These are phyloP conservation scores for Globisporangium camurandrum DNA, from an alignment of 352 stramenopile species.

Conservation along the genomic window DNA sequence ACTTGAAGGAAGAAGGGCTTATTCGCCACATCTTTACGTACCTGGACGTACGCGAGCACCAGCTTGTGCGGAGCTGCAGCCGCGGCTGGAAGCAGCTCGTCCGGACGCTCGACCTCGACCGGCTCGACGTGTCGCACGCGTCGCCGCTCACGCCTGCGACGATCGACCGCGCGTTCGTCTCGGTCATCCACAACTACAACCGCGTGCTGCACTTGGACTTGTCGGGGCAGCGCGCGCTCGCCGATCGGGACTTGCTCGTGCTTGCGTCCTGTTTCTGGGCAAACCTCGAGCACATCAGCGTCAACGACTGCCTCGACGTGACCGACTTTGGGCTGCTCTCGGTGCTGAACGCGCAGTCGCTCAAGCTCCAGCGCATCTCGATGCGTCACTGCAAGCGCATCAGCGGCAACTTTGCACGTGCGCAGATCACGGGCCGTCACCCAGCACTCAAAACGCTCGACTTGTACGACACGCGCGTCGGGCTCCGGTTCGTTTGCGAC, in stretches of 20 bases:
- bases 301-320: slow-evolving; percentile 69
- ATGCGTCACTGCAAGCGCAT: slow-evolving; percentile 76
- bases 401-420: slow-evolving; percentile 37
- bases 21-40: slow-evolving; percentile 56
- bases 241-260: slow-evolving; percentile 68
- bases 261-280: slow-evolving; percentile 78
- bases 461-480: slow-evolving; percentile 61
- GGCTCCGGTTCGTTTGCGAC: slow-evolving; percentile 28
- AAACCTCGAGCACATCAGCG: slow-evolving; percentile 50
- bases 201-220: slow-evolving; percentile 54
- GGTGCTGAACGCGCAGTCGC: slow-evolving; percentile 77
- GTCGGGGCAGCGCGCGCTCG: slow-evolving; percentile 58
- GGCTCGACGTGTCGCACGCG: slow-evolving; percentile 45
- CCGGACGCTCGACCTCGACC: slow-evolving; percentile 56
- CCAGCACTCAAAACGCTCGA: slow-evolving; percentile 47
- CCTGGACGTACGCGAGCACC: slow-evolving; percentile 70
- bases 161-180: slow-evolving; percentile 49
- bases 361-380: slow-evolving; percentile 51
- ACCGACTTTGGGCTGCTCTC: slow-evolving; percentile 75
- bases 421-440: slow-evolving; percentile 44
- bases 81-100: slow-evolving; percentile 58
- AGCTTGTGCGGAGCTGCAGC: slow-evolving; percentile 45
- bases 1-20: slow-evolving; percentile 50
- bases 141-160: slow-evolving; percentile 45
- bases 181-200: slow-evolving; percentile 61